These are phyloP conservation scores for Colletotrichum tamarilloi DNA, from an alignment of 2,329 filamentous ascomycete genomes.

Conservation along the genomic window DNA sequence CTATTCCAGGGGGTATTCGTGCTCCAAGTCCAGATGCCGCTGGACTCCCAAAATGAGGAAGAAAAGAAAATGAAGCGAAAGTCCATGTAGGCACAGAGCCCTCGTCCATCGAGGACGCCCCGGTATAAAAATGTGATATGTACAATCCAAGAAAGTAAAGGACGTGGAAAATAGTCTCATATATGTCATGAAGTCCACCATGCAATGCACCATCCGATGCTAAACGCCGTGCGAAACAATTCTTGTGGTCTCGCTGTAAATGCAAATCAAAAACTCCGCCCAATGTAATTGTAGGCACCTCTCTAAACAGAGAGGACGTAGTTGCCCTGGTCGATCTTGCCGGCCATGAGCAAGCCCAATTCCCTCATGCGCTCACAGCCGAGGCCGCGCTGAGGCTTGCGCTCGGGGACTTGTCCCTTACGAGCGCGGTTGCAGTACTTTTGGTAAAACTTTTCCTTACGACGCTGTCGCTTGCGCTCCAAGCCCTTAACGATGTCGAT, in stretches of 20 bases:
- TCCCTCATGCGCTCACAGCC: constrained; percentile 91
- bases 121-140: constrained; percentile 25
- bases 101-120: constrained; percentile 11
- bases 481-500: constrained; percentile 98
- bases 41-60: constrained; percentile 18
- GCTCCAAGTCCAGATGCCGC: constrained; percentile 29
- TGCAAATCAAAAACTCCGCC: constrained; percentile 17
- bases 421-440: constrained; percentile 88
- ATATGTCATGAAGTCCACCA: constrained; percentile 39
- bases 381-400: constrained; percentile 81
- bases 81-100: constrained; percentile 19
- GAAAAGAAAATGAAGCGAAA: constrained; percentile 24
- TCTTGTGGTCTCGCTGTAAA: constrained; percentile 16
- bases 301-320: constrained; percentile 79
- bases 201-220: constrained; percentile 33
- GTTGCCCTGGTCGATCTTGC: constrained; percentile 78
- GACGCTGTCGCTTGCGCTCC: constrained; percentile 91
- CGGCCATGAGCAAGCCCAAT: constrained; percentile 88
- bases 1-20: constrained; percentile 36
- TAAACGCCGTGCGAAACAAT: constrained; percentile 30
- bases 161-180: constrained; percentile 35
- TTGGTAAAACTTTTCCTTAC: constrained; percentile 91
- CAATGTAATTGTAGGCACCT: constrained; percentile 13
- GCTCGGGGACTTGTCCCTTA: constrained; percentile 71
- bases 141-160: constrained; percentile 32